Percentiles rank a stretch among this genome's conserved stretches.
phyloP scores from a whole-genome alignment of 2,329 filamentous ascomycete species.

The Neurospora crassa region DNA sequence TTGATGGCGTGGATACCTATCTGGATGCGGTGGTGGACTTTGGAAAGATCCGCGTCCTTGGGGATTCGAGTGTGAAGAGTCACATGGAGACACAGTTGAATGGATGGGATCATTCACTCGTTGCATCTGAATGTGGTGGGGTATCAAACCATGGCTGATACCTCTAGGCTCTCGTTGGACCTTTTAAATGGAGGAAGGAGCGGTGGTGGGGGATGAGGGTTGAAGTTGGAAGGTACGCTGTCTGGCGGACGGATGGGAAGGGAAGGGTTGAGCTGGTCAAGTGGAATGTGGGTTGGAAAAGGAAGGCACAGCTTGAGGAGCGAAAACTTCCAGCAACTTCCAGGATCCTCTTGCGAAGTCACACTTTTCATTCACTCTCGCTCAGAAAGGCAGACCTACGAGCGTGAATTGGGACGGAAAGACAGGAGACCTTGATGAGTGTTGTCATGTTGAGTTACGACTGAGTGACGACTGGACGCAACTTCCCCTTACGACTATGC shows the following conservation, averaged over 20 bases:
- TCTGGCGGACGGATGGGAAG: background rate
- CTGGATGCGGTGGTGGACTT: conserved; percentile 58
- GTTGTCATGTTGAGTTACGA: background rate
- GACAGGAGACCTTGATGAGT: background rate
- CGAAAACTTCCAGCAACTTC: background rate
- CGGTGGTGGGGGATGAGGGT: background rate
- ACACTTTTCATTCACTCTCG: background rate
- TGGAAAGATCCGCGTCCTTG: conserved; percentile 36
- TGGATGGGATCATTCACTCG: conserved; percentile 48
- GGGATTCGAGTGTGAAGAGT: conserved; percentile 38
- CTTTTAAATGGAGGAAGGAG: conserved; percentile 30
- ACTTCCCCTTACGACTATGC: background rate
- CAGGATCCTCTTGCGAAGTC: background rate
- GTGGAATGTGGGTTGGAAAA: background rate
- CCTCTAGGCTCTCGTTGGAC: conserved; percentile 46
- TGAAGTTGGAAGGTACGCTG: background rate
- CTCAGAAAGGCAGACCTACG: background rate
- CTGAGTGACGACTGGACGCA: background rate
- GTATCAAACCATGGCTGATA: conserved; percentile 49
- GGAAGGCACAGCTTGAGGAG: background rate
- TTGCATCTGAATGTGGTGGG: conserved; percentile 52
- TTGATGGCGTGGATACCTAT: conserved; percentile 38
- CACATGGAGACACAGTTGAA: conserved; percentile 43
- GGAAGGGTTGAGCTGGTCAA: background rate
- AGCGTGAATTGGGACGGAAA: background rate